Percentiles rank a stretch among this genome's conserved stretches.
These are phyloP conservation scores for Magnaporthiopsis incrustans DNA, from an alignment of 2,329 filamentous ascomycete species.

Conservation along the genomic window DNA sequence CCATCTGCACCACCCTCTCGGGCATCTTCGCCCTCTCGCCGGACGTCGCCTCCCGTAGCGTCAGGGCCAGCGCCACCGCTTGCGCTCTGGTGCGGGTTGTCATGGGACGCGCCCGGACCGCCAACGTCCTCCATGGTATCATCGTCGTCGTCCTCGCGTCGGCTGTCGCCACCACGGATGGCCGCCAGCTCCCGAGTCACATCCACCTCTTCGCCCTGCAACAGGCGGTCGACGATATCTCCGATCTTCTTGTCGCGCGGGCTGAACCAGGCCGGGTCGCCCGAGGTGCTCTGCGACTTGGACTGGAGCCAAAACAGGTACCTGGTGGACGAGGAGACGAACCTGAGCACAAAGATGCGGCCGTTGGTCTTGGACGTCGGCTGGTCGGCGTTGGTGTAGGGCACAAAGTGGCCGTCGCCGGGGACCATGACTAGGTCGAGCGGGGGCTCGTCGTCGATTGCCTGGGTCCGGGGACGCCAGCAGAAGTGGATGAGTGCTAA, in stretches of 20 bases:
- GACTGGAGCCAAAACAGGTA: conserved; percentile 97
- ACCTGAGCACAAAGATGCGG: conserved; percentile 89
- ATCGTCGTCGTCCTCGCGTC: conserved; percentile 37
- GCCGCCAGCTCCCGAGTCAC: conserved; percentile 64
- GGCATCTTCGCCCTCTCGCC: conserved; percentile 80
- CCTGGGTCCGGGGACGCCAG: conserved; percentile 75
- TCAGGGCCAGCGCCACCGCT: conserved; percentile 77
- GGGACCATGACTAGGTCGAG: conserved; percentile 93
- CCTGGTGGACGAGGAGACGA: conserved; percentile 82
- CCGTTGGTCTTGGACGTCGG: conserved; percentile 65
- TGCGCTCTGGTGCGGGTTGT: conserved; percentile 46
- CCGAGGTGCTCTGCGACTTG: conserved; percentile 57
- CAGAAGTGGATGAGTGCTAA: conserved; percentile 89
- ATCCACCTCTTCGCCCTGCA: conserved; percentile 85
- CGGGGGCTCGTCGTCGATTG: conserved; percentile 65
- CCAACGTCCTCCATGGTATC: conserved; percentile 75
- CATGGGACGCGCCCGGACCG: conserved; percentile 49
- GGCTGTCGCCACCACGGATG: conserved; percentile 36
- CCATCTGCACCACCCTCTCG: conserved; percentile 93
- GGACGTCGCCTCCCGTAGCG: conserved; percentile 84
- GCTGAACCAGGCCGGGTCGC: conserved; percentile 71
- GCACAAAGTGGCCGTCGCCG: conserved; percentile 76
- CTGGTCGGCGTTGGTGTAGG: conserved; percentile 48
- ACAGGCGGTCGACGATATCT: conserved; percentile 72
- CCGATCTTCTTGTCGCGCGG: conserved; percentile 80